A percentile compares a stretch with the other conserved stretches of the same genome.
Conservation (phyloP, 2,329 filamentous ascomycete species). For the Sporothrix sp. region DNA sequence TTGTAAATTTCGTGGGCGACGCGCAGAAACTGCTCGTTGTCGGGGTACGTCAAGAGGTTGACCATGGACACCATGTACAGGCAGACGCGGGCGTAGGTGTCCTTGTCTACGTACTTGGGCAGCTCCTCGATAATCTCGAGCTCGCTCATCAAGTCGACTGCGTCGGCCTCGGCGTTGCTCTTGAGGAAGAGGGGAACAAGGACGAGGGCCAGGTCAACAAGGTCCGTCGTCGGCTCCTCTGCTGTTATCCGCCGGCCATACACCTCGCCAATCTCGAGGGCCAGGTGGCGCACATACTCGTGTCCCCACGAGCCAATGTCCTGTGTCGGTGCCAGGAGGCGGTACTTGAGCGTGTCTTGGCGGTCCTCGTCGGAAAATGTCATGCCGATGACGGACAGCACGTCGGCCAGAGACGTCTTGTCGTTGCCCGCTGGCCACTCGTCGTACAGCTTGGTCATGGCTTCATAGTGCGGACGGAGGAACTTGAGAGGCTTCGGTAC, state of each 20-base stretch:
- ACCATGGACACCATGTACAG: conserved; percentile 99
- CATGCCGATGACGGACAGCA: conserved; percentile 96
- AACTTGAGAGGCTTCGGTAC: conserved; percentile 98
- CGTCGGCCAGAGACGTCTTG: conserved; percentile 86
- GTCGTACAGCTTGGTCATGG: conserved; percentile 78
- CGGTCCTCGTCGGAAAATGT: conserved; percentile 95
- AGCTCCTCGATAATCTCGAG: conserved; percentile 94
- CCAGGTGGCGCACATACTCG: conserved; percentile 93
- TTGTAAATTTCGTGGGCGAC: conserved; percentile 93
- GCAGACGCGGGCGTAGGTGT: conserved; percentile 88
- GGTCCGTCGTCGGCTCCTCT: conserved; percentile 73
- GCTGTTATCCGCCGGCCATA: conserved; percentile 79
- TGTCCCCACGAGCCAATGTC: conserved; percentile 97
- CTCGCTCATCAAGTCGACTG: conserved; percentile 93
- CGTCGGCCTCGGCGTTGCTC: conserved; percentile 96
- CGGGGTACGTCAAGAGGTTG: conserved; percentile 90
- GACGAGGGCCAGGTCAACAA: conserved; percentile 72
- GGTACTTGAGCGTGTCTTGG: conserved; percentile 92
- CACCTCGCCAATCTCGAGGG: conserved; percentile 90
- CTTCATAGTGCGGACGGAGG: conserved; percentile 89
- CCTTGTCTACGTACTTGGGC: conserved; percentile 78
- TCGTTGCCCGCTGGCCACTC: conserved; percentile 76
- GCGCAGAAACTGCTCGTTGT: conserved; percentile 89
- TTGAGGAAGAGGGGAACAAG: conserved; percentile 92
- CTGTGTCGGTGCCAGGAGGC: conserved; percentile 76